Evolutionary conservation across 1,284 basidiomycete species (phyloP).

Genomic region (Melanopsichium pennsylvanicum): DNA sequence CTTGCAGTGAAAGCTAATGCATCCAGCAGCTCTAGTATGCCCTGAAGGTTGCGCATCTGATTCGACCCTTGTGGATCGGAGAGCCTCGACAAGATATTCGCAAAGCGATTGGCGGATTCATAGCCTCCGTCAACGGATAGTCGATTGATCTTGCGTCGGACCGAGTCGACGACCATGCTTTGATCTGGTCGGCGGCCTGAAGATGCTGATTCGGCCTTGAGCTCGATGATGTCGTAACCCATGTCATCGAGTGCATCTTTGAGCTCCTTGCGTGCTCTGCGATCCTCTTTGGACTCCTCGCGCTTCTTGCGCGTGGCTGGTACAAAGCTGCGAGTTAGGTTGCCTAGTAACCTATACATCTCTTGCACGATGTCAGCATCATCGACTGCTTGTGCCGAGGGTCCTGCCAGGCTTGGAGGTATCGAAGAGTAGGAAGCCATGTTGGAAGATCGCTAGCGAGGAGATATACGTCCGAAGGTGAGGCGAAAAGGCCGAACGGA

Average conservation of each 20-base stretch:
- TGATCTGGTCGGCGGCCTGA: constrained; percentile 17
- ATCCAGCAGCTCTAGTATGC: constrained; percentile 40
- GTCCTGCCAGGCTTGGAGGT: constrained; percentile 2
- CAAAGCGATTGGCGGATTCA: constrained; percentile 32
- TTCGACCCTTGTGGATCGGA: constrained; percentile 15
- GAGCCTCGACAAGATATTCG: constrained; percentile 29
- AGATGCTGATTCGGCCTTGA: constrained; percentile 25
- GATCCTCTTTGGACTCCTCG: constrained; percentile 36
- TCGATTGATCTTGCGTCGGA: constrained; percentile 34
- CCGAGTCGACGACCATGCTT: constrained; percentile 21
- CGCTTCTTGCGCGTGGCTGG: constrained; percentile 45
- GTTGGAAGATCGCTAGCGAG: background rate
- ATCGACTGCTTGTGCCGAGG: constrained; percentile 18
- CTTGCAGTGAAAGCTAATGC: constrained; percentile 34
- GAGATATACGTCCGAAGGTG: too few relatives aligned
- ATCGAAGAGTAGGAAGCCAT: constrained; percentile 25
- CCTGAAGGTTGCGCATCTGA: constrained; percentile 22
- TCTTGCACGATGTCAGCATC: constrained; percentile 41
- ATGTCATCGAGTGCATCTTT: constrained; percentile 44
- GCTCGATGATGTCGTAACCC: constrained; percentile 47
- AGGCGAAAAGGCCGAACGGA: too few relatives aligned
- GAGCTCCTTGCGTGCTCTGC: constrained; percentile 36
- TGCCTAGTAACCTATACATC: constrained; percentile 43
- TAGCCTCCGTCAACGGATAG: constrained; percentile 47
- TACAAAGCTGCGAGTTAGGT: constrained; percentile 45